Base-by-base conservation (phyloP, 805 yeast species). In the Starmerella stellata region DNA sequence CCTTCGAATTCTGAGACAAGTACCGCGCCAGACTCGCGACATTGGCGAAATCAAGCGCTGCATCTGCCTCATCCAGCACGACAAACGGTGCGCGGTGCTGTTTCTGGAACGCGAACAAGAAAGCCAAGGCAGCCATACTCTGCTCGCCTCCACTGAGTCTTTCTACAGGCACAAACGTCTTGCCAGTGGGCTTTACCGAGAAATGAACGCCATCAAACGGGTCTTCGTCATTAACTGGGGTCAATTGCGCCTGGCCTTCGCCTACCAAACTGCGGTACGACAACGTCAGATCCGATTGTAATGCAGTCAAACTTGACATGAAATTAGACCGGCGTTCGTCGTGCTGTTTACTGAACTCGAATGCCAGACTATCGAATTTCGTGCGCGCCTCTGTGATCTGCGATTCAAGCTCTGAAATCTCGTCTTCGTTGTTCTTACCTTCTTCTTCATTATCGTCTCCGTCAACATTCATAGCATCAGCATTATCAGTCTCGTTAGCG, bases 51-150 rank as follows among this genome's bases (percentile, higher is more conserved):
- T 90, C 98, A 42, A 90, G 67, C 0, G 96, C 96, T 0, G 98
- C 96, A 60, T 90, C 98, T n/a, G 90, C 83, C 59, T 90, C 98
- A 56, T 90, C 98, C 32, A 90, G 62, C 0, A 90, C 93, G 54
- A 90, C 87, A 55, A 90, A 90, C 24, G 98, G 98, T 1, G 95
- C 77, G 2, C 95, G 95, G 37, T 76, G 87, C 58, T 63, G 78
- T 0, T 92, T 75, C 55, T 90, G 95, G 31, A 85, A 73, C 0
- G 96, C 85, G 61, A 90, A 90, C 35, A 90, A 58, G 45, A 90
- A 62, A 0, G 96, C 95, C 45, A 90, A 61, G 0, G 98, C 98
- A 2, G 98, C 98, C 56, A 90, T 76, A 2, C 95, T 80, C 54
- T 85, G 83, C 54, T 90, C 98, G 39, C 98, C 98, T 38, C 98